Evolutionary conservation across 495 filamentous ascomycete species (phyloP).

Genomic region (Trichoderma erinaceum): DNA sequence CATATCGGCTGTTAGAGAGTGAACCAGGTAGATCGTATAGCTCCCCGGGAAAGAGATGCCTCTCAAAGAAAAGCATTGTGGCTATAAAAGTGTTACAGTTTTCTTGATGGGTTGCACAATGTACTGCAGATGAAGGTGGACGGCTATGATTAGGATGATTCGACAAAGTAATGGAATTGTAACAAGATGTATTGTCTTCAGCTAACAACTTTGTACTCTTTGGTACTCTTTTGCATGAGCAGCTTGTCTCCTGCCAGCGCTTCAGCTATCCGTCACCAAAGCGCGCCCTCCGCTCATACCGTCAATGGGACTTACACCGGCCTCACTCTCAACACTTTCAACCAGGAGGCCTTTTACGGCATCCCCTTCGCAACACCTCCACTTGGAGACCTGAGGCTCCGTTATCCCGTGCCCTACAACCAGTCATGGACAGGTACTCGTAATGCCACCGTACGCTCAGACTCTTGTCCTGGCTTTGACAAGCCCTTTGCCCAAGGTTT

Average conservation of each 20-base stretch:
- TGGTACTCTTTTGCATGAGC: neutral
- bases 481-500: slow-evolving; percentile 1
- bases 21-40: neutral
- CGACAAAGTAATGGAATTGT: neutral
- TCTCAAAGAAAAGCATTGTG: neutral
- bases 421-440: slow-evolving; percentile 8
- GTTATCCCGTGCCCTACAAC: neutral
- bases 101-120: neutral
- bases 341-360: slow-evolving; percentile 7
- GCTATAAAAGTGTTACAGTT: neutral
- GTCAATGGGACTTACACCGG: slow-evolving; percentile 7
- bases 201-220: neutral
- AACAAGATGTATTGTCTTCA: neutral
- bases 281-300: neutral
- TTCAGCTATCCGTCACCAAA: neutral
- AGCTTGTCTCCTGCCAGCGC: slow-evolving; percentile 3
- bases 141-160: neutral
- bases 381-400: neutral
- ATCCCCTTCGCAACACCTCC: slow-evolving; percentile 3
- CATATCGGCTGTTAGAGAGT: neutral
- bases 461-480: slow-evolving; percentile 6
- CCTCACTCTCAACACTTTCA: neutral
- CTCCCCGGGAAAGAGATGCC: neutral
- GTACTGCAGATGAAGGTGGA: neutral
- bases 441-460: slow-evolving; percentile 7